Base-by-base conservation (phyloP, 2,329 filamentous ascomycete species). In the Lasiodiplodia hormozganensis region DNA sequence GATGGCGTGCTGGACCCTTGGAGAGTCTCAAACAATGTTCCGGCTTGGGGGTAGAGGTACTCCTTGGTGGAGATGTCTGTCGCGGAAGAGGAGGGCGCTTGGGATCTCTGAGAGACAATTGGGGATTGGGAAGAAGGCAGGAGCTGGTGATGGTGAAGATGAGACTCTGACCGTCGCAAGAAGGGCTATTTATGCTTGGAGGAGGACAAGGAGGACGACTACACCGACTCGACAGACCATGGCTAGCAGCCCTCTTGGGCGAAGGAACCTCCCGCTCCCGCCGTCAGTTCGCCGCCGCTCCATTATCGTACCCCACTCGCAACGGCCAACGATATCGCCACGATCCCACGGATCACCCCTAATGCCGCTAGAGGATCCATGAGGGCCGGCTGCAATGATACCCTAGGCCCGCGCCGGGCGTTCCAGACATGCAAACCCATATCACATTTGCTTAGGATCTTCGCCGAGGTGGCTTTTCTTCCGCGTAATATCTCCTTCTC, bases 321-420 rank as follows among this genome's bases (percentile, higher is more conserved):
- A 69, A 70, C 73, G 74, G 78, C 82, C 82, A 83, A 84, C 82
- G 73, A 79, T 76, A 77, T 78, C 70, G 78, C 78, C 75, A 79
- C 81, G 78, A 82, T 82, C 77, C 73, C 67, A 76, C 77, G 78
- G 78, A 77, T 77, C 75, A 76, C 77, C 76, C 72, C 78, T 78
- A 72, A 74, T 77, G 77, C 77, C 80, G 79, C 80, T 82, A 82
- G 75, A 78, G 73, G 73, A 76, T 75, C 71, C 77, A 76, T 76
- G 76, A 73, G 78, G 75, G 78, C 76, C 74, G 73, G 77, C 76
- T 81, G 79, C 78, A 79, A 81, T 81, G 79, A 78, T 75, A 81
- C 80, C 79, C 76, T 80, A 80, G 79, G 43, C 73, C 77, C 74
- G 75, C 79, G 70, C 74, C 79, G 74, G 79, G 76, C 76, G 76